These are phyloP conservation scores for Microbotryomycetes sp. DNA, from an alignment of 1,284 basidiomycete genomes.

Conservation along the genomic window DNA sequence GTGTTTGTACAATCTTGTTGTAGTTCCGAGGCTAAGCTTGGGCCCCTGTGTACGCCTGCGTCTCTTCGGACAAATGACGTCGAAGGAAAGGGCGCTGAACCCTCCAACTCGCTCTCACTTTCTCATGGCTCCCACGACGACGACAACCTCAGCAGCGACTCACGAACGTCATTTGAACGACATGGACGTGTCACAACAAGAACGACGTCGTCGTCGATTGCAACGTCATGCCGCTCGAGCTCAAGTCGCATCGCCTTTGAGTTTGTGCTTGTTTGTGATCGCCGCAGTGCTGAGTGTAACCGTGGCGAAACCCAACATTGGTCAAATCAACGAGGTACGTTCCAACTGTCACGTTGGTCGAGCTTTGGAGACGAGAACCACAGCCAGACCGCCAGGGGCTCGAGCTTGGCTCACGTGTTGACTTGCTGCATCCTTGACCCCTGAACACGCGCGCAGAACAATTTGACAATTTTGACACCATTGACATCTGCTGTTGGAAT, in stretches of 20 bases:
- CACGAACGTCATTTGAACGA: no score
- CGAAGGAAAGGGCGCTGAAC: no score
- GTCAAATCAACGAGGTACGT: not conserved
- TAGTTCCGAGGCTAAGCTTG: not conserved
- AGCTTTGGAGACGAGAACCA: not conserved
- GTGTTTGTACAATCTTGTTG: not conserved
- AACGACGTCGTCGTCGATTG: not conserved
- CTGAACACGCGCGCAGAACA: no score
- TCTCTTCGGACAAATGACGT: no score
- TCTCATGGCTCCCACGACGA: no score
- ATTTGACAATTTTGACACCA: slow-evolving; percentile 28
- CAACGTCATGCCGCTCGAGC: not conserved
- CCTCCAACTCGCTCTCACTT: no score
- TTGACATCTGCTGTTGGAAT: slow-evolving; percentile 20
- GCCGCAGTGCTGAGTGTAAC: not conserved
- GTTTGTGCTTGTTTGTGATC: slow-evolving; percentile 2
- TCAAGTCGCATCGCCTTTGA: slow-evolving; percentile 1
- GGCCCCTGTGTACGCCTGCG: no score
- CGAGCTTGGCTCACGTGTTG: no score
- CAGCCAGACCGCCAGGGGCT: no score
- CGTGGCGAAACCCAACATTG: not conserved
- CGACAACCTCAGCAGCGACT: no score
- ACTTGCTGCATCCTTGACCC: no score
- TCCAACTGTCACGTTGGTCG: not conserved
- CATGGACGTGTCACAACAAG: no score